Evolutionary conservation across 768 basidiomycete genomes (phyloP), one percentile per base, ranked within the genome.

Genomic region (Naganishia vishniacii): DNA sequence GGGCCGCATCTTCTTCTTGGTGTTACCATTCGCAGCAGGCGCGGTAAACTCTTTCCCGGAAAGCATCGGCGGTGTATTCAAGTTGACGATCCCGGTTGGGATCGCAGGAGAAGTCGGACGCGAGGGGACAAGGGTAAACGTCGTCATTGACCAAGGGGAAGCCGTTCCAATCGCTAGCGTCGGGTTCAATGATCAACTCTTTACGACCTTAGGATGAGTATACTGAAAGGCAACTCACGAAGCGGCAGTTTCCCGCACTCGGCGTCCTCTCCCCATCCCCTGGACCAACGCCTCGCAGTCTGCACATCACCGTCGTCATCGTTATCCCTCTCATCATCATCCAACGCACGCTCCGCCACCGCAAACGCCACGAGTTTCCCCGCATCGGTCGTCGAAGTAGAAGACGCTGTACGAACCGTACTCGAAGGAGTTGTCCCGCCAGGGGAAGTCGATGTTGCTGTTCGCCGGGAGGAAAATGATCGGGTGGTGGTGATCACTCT

Each of bases 331-430:
- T 7, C 15, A 26, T 9, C 20, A 56, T 56, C 53, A 25, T 56
- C 53, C 53, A 56, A 29, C 53, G 34, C 53, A 18, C 53, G n/a
- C 34, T 56, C 53, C 9, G 53, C 53, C 13, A 56, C 53, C 5
- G 53, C 53, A 23, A 56, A 41, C 7, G 53, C 53, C 11, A 56
- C 32, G n/a, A 29, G n/a, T 4, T n/a, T 16, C 5, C 32, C 53
- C 18, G 40, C 20, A 31, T 56, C 53, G n/a, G 49, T 37, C 34
- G 34, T 37, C 34, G 34, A 37, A 37, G 34, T 37, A 7, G 34
- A 37, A 37, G 34, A 37, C 34, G 34, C 15, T 15, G 34, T 7
- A 37, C 34, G 34, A 37, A 37, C 34, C 8, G 34, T 37, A 7
- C 8, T 7, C 7, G 8, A 37, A 7, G 34, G 34, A 7, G 34